Evolutionary conservation across 345 rosid species (phyloP).

Genomic region (Clarkia xantiana): DNA sequence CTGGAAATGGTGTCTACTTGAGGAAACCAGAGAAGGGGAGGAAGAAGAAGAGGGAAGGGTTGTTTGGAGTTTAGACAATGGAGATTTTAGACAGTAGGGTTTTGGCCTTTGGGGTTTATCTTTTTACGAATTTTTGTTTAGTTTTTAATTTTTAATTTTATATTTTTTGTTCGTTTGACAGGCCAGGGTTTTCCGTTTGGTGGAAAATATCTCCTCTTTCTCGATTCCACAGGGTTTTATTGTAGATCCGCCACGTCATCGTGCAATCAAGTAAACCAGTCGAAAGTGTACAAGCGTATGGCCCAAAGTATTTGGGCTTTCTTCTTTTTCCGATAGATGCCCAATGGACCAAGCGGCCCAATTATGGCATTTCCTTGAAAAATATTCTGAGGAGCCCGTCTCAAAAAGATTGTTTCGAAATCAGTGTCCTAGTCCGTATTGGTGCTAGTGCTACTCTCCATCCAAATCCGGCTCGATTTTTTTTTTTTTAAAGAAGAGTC

Average conservation of each 20-base stretch:
- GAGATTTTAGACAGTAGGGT: conserved; percentile 21
- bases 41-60: conserved; percentile 10
- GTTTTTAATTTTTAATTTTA: not conserved
- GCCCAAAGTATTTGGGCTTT: too few species aligned
- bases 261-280: not conserved
- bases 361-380: too few species aligned
- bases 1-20: conserved; percentile 1
- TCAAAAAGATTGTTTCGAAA: too few species aligned
- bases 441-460: too few species aligned
- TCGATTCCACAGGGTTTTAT: not conserved
- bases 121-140: conserved; percentile 10
- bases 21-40: conserved; percentile 1
- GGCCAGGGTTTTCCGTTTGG: not conserved
- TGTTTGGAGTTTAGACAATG: conserved; percentile 7
- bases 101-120: conserved; percentile 59
- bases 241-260: conserved; percentile 5
- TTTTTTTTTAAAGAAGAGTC: too few species aligned
- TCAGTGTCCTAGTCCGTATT: too few species aligned
- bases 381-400: too few species aligned
- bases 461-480: too few species aligned
- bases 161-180: not conserved
- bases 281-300: too few species aligned
- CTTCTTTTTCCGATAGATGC: too few species aligned
- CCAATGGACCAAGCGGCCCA: too few species aligned
- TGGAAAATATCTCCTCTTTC: not conserved